Percentiles rank a stretch among this genome's conserved stretches.
Conservation (phyloP, 495 filamentous ascomycete species). For the Mycothermus thermophilus region DNA sequence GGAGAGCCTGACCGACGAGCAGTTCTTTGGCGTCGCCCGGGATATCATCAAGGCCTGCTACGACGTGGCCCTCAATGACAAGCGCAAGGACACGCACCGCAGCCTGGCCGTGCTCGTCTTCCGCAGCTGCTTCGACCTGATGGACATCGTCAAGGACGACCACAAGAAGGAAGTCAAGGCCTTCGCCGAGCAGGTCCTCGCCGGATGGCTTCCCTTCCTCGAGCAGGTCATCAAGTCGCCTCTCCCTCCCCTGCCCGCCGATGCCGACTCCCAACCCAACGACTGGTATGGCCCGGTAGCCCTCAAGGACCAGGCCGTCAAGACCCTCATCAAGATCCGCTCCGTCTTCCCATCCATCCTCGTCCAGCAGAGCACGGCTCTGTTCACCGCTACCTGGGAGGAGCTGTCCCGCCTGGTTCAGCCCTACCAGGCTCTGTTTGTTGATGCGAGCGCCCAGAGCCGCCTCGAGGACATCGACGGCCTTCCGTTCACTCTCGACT, state of each 20-base stretch:
- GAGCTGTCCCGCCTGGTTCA: conserved; percentile 59
- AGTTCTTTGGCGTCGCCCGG: conserved; percentile 78
- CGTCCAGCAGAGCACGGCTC: conserved; percentile 56
- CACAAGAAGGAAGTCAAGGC: conserved; percentile 69
- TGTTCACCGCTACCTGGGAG: conserved; percentile 78
- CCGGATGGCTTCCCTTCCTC: conserved; percentile 80
- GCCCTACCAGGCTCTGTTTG: conserved; percentile 67
- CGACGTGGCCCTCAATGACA: conserved; percentile 61
- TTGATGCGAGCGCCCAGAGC: conserved; percentile 70
- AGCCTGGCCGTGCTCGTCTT: conserved; percentile 81
- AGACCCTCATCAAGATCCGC: conserved; percentile 84
- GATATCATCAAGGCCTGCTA: conserved; percentile 73
- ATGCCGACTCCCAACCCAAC: conserved; percentile 27
- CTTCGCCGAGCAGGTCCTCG: conserved; percentile 76
- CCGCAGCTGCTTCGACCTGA: conserved; percentile 76
- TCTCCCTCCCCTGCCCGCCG: conserved; percentile 44
- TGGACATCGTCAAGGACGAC: conserved; percentile 90
- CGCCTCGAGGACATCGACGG: conserved; percentile 80
- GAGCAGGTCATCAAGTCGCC: conserved; percentile 52
- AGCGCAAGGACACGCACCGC: conserved; percentile 57
- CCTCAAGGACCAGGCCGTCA: conserved; percentile 79
- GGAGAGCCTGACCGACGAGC: conserved; percentile 80
- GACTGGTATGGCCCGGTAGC: conserved; percentile 66
- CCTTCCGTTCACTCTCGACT: conserved; percentile 90
- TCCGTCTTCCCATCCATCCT: conserved; percentile 70